Evolutionary conservation across 1,139 yeast species (phyloP).

Genomic region (Yamadazyma aaseri): DNA sequence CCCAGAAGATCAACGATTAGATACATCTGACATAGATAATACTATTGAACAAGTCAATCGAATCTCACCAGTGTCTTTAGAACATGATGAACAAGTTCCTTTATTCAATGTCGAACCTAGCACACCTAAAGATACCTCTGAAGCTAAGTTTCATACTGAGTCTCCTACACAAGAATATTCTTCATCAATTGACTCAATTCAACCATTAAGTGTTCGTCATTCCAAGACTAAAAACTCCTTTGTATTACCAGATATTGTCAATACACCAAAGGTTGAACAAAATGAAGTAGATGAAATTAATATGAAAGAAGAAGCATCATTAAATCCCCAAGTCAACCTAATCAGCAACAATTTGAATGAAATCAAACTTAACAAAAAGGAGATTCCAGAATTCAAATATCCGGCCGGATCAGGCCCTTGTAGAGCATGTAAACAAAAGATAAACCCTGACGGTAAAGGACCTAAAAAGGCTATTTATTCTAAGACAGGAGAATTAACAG

Average conservation of each 20-base stretch:
- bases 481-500: constrained; percentile 76
- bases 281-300: not conserved
- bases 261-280: constrained; percentile 12
- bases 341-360: constrained; percentile 2
- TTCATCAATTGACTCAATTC: constrained; percentile 22
- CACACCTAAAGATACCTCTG: not conserved
- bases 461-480: constrained; percentile 57
- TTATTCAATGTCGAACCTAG: not conserved
- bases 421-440: constrained; percentile 57
- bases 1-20: not conserved
- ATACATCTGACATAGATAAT: not conserved
- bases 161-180: constrained; percentile 12
- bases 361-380: constrained; percentile 6
- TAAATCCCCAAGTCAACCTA: not conserved
- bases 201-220: constrained; percentile 27
- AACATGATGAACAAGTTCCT: not conserved
- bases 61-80: not conserved
- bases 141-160: constrained; percentile 2
- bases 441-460: constrained; percentile 46
- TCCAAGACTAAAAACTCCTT: constrained; percentile 13
- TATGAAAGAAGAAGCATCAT: not conserved
- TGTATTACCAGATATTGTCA: constrained; percentile 16
- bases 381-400: constrained; percentile 21
- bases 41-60: not conserved
- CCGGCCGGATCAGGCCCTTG: constrained; percentile 76